Percentiles rank a stretch among this genome's conserved stretches.
These are phyloP conservation scores for Astragalus glycyphyllos DNA, from an alignment of 306 rosid genomes.

Conservation along the genomic window DNA sequence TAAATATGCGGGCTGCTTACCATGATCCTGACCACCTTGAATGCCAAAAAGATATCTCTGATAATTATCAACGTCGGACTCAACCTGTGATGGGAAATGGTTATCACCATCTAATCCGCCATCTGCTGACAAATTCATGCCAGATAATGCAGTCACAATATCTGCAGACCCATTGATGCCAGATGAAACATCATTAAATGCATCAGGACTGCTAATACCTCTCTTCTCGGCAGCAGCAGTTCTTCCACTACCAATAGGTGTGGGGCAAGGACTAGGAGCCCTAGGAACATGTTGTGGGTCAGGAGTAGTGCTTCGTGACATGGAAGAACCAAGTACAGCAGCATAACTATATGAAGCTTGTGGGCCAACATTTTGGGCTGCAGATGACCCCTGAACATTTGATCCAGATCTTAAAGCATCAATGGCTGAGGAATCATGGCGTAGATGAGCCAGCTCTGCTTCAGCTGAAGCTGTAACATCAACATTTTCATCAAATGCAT, in stretches of 20 bases:
- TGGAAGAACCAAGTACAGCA: conserved; percentile 82
- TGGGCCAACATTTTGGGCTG: conserved; percentile 60
- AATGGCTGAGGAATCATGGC: conserved; percentile 56
- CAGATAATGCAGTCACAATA: conserved; percentile 75
- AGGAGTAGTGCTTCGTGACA: conserved; percentile 94
- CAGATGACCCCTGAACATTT: conserved; percentile 70
- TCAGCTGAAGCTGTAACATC: conserved; percentile 65
- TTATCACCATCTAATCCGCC: conserved; percentile 61
- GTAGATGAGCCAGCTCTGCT: conserved; percentile 66
- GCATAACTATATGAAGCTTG: conserved; percentile 81
- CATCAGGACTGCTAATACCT: conserved; percentile 61
- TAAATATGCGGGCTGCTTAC: conserved; percentile 64
- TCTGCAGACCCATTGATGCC: conserved; percentile 70
- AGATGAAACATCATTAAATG: conserved; percentile 64
- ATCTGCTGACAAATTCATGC: conserved; percentile 76
- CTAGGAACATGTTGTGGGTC: conserved; percentile 86
- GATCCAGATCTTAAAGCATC: conserved; percentile 59
- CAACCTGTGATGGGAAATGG: conserved; percentile 67
- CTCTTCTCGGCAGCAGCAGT: conserved; percentile 67
- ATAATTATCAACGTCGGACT: conserved; percentile 66
- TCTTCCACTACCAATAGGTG: conserved; percentile 94
- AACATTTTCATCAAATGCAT: conserved; percentile 83
- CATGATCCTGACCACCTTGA: conserved; percentile 81
- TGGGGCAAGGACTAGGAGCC: conserved; percentile 92
- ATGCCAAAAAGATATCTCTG: conserved; percentile 73